Conservation (phyloP, 2,329 filamentous ascomycete species). For the Davidsoniella australis region DNA sequence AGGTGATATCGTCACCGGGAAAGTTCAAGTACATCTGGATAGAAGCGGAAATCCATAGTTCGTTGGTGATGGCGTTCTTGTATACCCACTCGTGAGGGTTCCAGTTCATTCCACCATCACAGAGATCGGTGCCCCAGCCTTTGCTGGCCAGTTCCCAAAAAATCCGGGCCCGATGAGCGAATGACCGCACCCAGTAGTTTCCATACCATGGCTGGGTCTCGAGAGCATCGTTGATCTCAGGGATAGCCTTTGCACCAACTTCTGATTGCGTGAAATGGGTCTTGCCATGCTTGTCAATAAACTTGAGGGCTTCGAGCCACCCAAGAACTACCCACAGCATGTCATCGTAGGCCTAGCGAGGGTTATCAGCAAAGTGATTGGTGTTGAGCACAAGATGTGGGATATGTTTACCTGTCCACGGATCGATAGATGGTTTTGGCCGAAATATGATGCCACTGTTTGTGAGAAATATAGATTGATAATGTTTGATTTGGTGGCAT, state of each 20-base stretch:
- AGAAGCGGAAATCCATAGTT: constrained; percentile 72
- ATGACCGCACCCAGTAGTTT: constrained; percentile 54
- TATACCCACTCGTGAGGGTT: constrained; percentile 65
- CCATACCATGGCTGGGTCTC: constrained; percentile 52
- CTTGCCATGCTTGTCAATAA: constrained; percentile 51
- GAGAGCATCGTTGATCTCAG: constrained; percentile 19
- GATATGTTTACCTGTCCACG: constrained; percentile 32
- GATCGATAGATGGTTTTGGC: constrained; percentile 61
- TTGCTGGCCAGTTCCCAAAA: constrained; percentile 69
- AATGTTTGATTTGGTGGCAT: constrained; percentile 52
- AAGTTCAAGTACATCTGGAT: constrained; percentile 82
- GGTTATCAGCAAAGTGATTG: constrained; percentile 6
- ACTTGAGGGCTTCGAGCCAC: constrained; percentile 71
- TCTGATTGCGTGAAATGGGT: constrained; percentile 34
- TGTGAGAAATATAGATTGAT: constrained; percentile 72
- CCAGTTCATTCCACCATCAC: constrained; percentile 82
- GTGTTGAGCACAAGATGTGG: neutral
- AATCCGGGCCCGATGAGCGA: constrained; percentile 64
- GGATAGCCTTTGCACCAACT: constrained; percentile 15
- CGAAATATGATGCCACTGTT: constrained; percentile 63
- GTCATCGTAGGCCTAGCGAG: constrained; percentile 64
- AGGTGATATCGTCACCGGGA: constrained; percentile 58
- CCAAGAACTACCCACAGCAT: constrained; percentile 90
- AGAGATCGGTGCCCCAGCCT: constrained; percentile 71
- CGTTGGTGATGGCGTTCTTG: constrained; percentile 93